phyloP scores from a whole-genome alignment of 2,329 filamentous ascomycete species.

The Nemania abortiva region DNA sequence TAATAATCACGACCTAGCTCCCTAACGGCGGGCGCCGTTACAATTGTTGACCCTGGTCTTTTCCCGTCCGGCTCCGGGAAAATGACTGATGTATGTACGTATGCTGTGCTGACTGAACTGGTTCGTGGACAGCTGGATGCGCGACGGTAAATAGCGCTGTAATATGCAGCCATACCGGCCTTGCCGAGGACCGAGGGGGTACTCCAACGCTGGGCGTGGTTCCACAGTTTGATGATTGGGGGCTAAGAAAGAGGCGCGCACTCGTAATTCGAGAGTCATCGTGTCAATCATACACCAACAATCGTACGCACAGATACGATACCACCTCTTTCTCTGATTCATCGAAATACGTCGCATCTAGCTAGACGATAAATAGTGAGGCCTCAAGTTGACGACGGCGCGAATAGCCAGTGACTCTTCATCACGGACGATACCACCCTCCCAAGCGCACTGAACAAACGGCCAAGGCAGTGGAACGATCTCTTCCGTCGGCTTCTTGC shows the following conservation, averaged over 20 bases:
- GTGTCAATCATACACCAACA: neutral
- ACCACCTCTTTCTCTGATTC: neutral
- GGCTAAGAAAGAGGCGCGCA: constrained; percentile 13
- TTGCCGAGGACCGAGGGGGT: constrained; percentile 19
- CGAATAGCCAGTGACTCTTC: neutral
- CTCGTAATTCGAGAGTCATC: neutral
- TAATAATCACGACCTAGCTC: neutral
- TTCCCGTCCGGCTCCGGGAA: neutral
- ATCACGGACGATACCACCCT: neutral
- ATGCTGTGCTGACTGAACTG: neutral
- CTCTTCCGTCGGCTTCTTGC: neutral
- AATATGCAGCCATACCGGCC: constrained; percentile 18
- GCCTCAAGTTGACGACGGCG: neutral
- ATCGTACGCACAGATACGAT: neutral
- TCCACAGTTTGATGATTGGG: constrained; percentile 27
- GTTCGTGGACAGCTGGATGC: constrained; percentile 6
- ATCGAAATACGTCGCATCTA: neutral
- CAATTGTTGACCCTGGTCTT: neutral
- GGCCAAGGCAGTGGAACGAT: neutral
- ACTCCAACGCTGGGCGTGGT: neutral
- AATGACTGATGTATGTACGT: neutral
- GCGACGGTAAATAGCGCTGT: neutral
- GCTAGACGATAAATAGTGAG: neutral
- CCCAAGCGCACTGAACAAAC: constrained; percentile 12
- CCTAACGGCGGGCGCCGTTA: neutral